These are phyloP conservation scores for Hondaea fermentalgiana DNA, from an alignment of 108 stramenopile genomes.

Conservation along the genomic window DNA sequence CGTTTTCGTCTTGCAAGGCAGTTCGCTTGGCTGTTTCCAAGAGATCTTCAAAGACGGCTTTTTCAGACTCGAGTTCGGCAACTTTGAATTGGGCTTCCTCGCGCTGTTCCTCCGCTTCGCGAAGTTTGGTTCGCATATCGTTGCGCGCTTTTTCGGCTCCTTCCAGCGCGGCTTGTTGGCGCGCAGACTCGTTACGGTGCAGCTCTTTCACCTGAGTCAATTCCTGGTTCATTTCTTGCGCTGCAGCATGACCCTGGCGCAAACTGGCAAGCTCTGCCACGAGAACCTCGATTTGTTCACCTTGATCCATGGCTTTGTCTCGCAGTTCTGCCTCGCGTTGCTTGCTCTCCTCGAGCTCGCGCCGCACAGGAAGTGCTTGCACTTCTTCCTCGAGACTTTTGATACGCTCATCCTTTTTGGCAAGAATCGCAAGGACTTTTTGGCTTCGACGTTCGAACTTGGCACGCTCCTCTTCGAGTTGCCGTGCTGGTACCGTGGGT, in stretches of 20 bases:
- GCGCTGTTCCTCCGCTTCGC: neutral
- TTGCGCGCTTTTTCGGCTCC: neutral
- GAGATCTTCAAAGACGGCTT: neutral
- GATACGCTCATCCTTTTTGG: neutral
- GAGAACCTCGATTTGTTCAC: neutral
- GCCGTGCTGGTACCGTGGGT: neutral
- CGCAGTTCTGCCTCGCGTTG: neutral
- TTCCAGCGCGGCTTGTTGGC: neutral
- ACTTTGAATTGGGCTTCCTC: neutral
- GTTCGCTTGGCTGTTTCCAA: neutral
- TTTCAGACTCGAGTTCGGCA: neutral
- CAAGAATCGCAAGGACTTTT: neutral
- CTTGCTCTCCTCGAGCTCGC: neutral
- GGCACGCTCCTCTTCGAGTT: neutral
- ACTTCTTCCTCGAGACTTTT: neutral
- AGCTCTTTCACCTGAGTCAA: neutral
- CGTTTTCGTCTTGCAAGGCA: neutral
- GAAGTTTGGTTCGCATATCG: neutral
- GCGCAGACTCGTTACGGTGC: neutral
- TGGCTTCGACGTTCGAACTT: constrained; percentile 1
- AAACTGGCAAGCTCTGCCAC: neutral
- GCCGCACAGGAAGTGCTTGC: neutral
- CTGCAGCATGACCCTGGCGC: neutral
- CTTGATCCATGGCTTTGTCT: neutral
- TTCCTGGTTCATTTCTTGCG: neutral